Evolutionary conservation across 495 filamentous ascomycete genomes (phyloP), one percentile per base, ranked within the genome.

Genomic region (Monascus purpureus): DNA sequence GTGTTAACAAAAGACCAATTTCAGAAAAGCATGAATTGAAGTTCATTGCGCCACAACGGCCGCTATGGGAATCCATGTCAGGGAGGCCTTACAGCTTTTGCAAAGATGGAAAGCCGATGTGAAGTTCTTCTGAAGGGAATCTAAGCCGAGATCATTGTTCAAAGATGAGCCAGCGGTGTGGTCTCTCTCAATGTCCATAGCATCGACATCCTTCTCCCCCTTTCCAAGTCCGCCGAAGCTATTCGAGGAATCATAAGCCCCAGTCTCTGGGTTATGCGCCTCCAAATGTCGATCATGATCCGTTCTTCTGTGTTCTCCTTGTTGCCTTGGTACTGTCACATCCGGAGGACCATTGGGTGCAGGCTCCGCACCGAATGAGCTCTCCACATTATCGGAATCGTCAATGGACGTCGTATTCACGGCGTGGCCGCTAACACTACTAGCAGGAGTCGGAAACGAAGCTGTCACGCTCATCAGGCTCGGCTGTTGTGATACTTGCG

Each of bases 21-120:
- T 47, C 40, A 46, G 36, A 45, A 42, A 23, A 35, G 31, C 41
- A 39, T 45, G 38, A 38, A 45, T 42, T 44, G 42, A 41, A 32
- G 32, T 28, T 50, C 39, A 36, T 28, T 35, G 38, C 37, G 38
- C 28, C 38, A 43, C 39, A 46, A 50, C 41, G 53, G 42, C 43
- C 41, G 29, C 30, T 33, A 30, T 23, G 33, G 38, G 38, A 48
- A 46, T 47, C 48, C 40, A 42, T 46, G 33, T 49, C 36, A 45
- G 59, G 62, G 55, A 51, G 30, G 40, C 53, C 62, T 64, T 65
- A 66, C 62, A 57, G 44, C 50, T 60, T 52, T 63, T 66, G 54
- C 60, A 64, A 39, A 66, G 53, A 57, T 63, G 62, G 45, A 60
- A 66, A 47, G 62, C 55, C 45, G 55, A 55, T 29, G 53, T 52